phyloP scores from a whole-genome alignment of 306 rosid genomes.

The Calophaca sinica region DNA sequence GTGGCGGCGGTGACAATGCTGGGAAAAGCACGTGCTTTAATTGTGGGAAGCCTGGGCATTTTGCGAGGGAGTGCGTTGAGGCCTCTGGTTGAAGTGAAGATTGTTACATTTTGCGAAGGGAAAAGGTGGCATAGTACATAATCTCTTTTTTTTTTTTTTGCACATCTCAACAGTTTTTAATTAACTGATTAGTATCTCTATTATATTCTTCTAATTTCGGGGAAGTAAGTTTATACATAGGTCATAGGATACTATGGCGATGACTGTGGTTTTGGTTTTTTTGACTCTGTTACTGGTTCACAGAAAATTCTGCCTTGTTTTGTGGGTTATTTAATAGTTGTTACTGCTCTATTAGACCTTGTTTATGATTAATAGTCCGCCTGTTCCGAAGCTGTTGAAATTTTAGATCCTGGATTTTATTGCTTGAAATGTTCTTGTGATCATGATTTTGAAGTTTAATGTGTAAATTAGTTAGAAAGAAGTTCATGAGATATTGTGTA shows the following conservation, averaged over 20 bases:
- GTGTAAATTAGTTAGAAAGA: conserved; percentile 3
- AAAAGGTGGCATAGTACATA: conserved; percentile 71
- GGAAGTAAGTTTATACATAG: conserved; percentile 50
- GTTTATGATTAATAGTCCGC: conserved; percentile 19
- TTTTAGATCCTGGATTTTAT: not conserved
- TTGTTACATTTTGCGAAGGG: conserved; percentile 33
- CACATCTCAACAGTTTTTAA: conserved; percentile 32
- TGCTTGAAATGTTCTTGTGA: conserved; percentile 22
- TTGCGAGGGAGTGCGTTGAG: conserved; percentile 77
- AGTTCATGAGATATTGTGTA: conserved; percentile 17
- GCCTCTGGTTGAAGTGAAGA: conserved; percentile 48
- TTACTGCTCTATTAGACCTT: conserved; percentile 1
- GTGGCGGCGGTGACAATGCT: conserved; percentile 39
- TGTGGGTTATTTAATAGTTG: conserved; percentile 12
- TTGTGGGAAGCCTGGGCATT: conserved; percentile 81
- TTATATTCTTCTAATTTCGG: conserved; percentile 42
- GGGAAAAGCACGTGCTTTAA: conserved; percentile 58
- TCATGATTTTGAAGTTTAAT: not conserved
- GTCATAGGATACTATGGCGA: conserved; percentile 51
- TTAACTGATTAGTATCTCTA: conserved; percentile 33
- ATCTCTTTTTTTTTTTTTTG: conserved; percentile 41
- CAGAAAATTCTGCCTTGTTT: conserved; percentile 40
- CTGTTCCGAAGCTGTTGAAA: not conserved
- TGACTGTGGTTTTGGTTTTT: conserved; percentile 33
- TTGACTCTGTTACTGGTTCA: conserved; percentile 37